A percentile compares a stretch with the other conserved stretches of the same genome.
Conservation (phyloP, 495 filamentous ascomycete species). For the Hypoxylon trugodes region DNA sequence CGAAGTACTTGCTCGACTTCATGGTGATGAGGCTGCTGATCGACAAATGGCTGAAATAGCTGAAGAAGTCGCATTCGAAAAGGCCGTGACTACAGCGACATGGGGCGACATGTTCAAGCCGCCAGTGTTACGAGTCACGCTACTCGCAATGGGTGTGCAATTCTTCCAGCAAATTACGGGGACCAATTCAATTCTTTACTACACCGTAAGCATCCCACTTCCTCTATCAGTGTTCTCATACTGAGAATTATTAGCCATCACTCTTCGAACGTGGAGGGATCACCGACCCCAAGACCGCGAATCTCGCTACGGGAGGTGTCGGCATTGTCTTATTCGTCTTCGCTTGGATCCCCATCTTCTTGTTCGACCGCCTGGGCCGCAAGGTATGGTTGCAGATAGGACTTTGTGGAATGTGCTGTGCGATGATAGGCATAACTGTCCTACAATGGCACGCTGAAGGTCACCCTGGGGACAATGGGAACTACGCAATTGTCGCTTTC, state of each 20-base stretch:
- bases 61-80: conserved; percentile 43
- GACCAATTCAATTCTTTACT: conserved; percentile 42
- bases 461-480: conserved; percentile 21
- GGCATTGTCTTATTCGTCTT: conserved; percentile 37
- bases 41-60: conserved; percentile 59
- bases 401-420: conserved; percentile 38
- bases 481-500: conserved; percentile 43
- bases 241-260: conserved; percentile 16
- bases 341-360: conserved; percentile 39
- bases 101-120: conserved; percentile 39
- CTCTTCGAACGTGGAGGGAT: conserved; percentile 41
- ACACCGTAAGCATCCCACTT: conserved; percentile 15
- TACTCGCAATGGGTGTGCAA: conserved; percentile 40
- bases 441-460: conserved; percentile 37
- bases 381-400: conserved; percentile 42
- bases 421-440: conserved; percentile 37
- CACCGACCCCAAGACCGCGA: conserved; percentile 33
- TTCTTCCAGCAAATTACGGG: conserved; percentile 41
- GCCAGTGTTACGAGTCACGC: conserved; percentile 41
- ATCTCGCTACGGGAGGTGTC: conserved; percentile 38
- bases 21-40: conserved; percentile 49
- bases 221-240: neutral
- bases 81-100: conserved; percentile 20
- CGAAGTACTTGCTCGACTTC: conserved; percentile 57
- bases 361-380: conserved; percentile 39